Evolutionary conservation across 2,329 filamentous ascomycete genomes (phyloP), one percentile per base, ranked within the genome.

Genomic region (Penicillium sp.): DNA sequence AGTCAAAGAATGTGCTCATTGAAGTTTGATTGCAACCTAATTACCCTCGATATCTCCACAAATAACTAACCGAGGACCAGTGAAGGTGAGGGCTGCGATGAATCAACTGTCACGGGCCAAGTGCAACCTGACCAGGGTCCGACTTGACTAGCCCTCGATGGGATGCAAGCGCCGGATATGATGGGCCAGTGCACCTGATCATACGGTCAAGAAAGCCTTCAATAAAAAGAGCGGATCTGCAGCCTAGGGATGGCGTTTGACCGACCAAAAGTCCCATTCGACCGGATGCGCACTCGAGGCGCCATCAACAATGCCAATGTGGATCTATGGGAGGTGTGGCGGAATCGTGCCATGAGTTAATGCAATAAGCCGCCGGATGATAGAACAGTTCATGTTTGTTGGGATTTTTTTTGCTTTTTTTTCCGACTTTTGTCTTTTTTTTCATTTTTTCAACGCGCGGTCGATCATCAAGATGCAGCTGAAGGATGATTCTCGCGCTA

Each of bases 381-480:
- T 29, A 53, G 16, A 21, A 9, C 5, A 27, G 41, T 38, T 36
- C 50, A 34, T 43, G 36, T 29, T 53, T 46, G 54, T 53, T 55
- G 50, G 44, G 36, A 39, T 45, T 21, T 39, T 36, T 40, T 56
- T 56, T 41, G 11, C 9, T 39, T 55, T 56, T 58, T 50, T 52
- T 53, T 48, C 13, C 13, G 43, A 23, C 9, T 56, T 45, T 53
- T 46, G 19, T 25, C 19, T 27, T 19, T 56, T 36, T 56, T 56
- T 58, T 50, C 41, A 49, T 45, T 25, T 29, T 43, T 49, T 33
- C 25, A 46, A 31, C 41, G n/a, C 53, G 23, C 40, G 34, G 54
- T 57, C 50, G 60, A 64, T 61, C 62, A 52, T 60, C 52, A 34
- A 19, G 39, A 50, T 55, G 60, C 49, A 58, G 61, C 55, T 61